A percentile compares a stretch with the other conserved stretches of the same genome.
Conservation (phyloP, 2,329 filamentous ascomycete genomes). For the Scedosporium apiospermum region DNA sequence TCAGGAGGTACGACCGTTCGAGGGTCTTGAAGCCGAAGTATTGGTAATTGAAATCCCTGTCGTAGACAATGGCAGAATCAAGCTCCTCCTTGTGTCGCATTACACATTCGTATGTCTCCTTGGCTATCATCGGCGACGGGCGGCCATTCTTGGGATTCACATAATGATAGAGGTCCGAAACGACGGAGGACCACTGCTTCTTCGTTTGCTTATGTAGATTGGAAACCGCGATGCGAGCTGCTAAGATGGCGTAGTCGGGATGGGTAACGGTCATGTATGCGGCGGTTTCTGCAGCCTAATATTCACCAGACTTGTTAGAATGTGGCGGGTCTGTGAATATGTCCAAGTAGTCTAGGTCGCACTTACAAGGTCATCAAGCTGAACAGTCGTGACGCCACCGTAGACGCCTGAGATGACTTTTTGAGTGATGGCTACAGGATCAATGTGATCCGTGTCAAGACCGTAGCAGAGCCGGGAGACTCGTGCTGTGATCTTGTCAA, state of each 20-base stretch:
- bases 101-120: constrained; percentile 81
- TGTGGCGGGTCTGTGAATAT: not conserved
- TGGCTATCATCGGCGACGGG: constrained; percentile 86
- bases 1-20: constrained; percentile 93
- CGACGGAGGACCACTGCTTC: constrained; percentile 97
- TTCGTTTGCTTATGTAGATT: constrained; percentile 99
- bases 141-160: constrained; percentile 86
- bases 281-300: constrained; percentile 90
- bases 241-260: constrained; percentile 96
- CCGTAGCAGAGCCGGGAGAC: constrained; percentile 97
- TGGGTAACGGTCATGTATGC: constrained; percentile 99
- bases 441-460: constrained; percentile 87
- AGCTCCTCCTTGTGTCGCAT: constrained; percentile 96
- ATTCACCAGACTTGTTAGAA: constrained; percentile 4
- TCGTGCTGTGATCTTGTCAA: constrained; percentile 99
- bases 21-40: constrained; percentile 99
- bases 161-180: constrained; percentile 90
- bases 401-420: constrained; percentile 99
- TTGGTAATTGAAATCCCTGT: constrained; percentile 99
- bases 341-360: not conserved
- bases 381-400: constrained; percentile 91
- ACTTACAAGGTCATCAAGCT: constrained; percentile 91
- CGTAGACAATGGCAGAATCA: constrained; percentile 97
- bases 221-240: constrained; percentile 95
- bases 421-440: constrained; percentile 95